Evolutionary conservation across 495 filamentous ascomycete species (phyloP).

Genomic region (Penicillium coffeae): DNA sequence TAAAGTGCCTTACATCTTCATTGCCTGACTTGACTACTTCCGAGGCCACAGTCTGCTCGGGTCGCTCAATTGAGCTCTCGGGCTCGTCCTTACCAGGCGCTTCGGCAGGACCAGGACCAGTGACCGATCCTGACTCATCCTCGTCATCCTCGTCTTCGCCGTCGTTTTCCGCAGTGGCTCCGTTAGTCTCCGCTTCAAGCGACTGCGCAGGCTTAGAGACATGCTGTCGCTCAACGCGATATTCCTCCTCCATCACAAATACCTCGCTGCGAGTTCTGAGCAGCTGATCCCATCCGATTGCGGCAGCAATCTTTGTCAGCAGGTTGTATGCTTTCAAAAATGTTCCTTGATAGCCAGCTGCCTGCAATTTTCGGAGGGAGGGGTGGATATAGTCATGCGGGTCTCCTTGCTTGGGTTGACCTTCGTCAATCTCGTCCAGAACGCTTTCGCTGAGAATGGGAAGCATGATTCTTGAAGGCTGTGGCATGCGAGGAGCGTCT

Average conservation of each 20-base stretch:
- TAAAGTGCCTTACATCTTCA: constrained; percentile 61
- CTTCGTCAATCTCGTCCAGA: constrained; percentile 92
- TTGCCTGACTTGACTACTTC: constrained; percentile 75
- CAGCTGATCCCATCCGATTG: constrained; percentile 96
- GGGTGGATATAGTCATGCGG: constrained; percentile 81
- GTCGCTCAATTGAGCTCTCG: constrained; percentile 63
- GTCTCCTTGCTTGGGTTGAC: constrained; percentile 65
- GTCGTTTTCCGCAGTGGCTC: constrained; percentile 14
- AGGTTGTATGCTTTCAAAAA: constrained; percentile 93
- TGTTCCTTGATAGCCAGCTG: constrained; percentile 84
- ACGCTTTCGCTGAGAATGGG: constrained; percentile 86
- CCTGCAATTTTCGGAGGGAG: constrained; percentile 80
- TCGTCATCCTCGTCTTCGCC: constrained; percentile 28
- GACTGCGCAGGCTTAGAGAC: constrained; percentile 46
- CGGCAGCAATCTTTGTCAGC: constrained; percentile 87
- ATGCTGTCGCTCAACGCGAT: constrained; percentile 82
- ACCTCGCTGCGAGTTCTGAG: constrained; percentile 90
- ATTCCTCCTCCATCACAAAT: constrained; percentile 99
- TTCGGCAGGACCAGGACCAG: constrained; percentile 29
- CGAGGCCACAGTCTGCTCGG: constrained; percentile 75
- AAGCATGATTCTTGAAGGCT: constrained; percentile 78
- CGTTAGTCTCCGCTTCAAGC: constrained; percentile 47
- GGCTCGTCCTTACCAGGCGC: constrained; percentile 32
- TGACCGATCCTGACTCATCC: constrained; percentile 34
- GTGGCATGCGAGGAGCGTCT: constrained; percentile 89